Conservation (phyloP, 2,329 filamentous ascomycete genomes). For the Cercospora brassicicola region DNA sequence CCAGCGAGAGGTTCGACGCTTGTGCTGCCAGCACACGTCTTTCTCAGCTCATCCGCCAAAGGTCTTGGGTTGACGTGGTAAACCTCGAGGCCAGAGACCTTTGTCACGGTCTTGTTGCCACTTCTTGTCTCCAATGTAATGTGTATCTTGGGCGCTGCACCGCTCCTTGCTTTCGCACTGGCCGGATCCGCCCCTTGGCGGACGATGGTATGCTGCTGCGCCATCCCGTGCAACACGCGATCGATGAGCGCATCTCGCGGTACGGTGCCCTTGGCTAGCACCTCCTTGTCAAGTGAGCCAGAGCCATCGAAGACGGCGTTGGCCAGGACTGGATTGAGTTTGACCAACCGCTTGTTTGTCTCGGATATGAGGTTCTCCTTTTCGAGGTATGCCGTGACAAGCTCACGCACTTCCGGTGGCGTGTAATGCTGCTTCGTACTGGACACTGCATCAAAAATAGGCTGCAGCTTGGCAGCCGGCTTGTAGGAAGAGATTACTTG, state of each 20-base stretch:
- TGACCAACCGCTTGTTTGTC: constrained; percentile 62
- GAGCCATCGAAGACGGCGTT: constrained; percentile 60
- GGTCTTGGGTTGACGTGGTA: constrained; percentile 62
- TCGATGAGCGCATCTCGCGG: constrained; percentile 62
- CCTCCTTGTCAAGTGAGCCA: constrained; percentile 56
- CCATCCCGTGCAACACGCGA: constrained; percentile 57
- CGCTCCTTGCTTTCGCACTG: constrained; percentile 61
- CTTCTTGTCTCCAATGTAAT: constrained; percentile 64
- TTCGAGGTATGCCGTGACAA: constrained; percentile 60
- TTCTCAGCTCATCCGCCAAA: constrained; percentile 65
- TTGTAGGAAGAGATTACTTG: constrained; percentile 57
- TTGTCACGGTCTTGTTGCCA: constrained; percentile 66
- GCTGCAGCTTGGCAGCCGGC: constrained; percentile 58
- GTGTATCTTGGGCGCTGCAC: constrained; percentile 59
- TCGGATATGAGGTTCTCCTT: constrained; percentile 57
- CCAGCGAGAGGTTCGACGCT: constrained; percentile 63
- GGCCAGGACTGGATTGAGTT: constrained; percentile 62
- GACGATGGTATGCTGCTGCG: constrained; percentile 60
- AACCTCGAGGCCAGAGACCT: constrained; percentile 60
- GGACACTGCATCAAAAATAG: constrained; percentile 54
- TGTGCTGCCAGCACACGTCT: constrained; percentile 67
- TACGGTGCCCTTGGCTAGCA: constrained; percentile 58
- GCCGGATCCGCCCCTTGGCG: constrained; percentile 46
- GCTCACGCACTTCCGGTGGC: constrained; percentile 58
- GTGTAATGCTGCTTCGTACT: constrained; percentile 56